Percentiles rank a stretch among this genome's conserved stretches.
These are phyloP conservation scores for Wallacemonas sp. DNA, from an alignment of 208 protist genomes.

Conservation along the genomic window DNA sequence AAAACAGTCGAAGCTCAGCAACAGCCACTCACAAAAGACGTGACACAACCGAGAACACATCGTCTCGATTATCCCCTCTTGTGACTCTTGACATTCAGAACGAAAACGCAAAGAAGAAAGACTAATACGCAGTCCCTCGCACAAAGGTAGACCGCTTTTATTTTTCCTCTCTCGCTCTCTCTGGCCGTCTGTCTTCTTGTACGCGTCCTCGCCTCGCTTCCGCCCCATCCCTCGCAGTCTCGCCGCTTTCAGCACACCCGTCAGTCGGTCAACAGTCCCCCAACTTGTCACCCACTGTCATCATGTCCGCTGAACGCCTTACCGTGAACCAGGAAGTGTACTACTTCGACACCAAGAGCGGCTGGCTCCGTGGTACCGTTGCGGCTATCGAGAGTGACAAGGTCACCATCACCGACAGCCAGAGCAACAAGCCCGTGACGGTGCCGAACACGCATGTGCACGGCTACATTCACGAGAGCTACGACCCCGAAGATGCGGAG, in stretches of 20 bases:
- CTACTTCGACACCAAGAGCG: constrained; percentile 67
- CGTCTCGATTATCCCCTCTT: not conserved
- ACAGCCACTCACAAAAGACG: too few relatives aligned
- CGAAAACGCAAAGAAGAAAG: too few relatives aligned
- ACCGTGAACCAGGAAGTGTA: constrained; percentile 80
- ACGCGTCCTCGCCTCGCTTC: not conserved
- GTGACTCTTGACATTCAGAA: constrained; percentile 16
- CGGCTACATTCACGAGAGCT: constrained; percentile 77
- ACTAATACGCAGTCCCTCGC: too few relatives aligned
- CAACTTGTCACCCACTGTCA: too few relatives aligned
- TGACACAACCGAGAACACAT: not conserved
- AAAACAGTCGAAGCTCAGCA: too few relatives aligned
- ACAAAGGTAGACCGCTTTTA: too few relatives aligned
- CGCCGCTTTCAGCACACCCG: too few relatives aligned
- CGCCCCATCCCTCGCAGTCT: too few relatives aligned
- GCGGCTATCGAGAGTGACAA: constrained; percentile 43
- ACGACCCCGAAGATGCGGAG: constrained; percentile 68
- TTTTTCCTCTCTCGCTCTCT: not conserved
- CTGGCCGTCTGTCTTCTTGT: constrained; percentile 20
- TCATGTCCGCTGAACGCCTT: constrained; percentile 63
- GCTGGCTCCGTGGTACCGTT: constrained; percentile 76
- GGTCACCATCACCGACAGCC: constrained; percentile 49
- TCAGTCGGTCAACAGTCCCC: too few relatives aligned
- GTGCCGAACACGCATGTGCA: constrained; percentile 54
- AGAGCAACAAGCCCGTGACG: constrained; percentile 25